These are phyloP conservation scores for Botrytis sinoallii DNA, from an alignment of 2,329 filamentous ascomycete species.

Conservation along the genomic window DNA sequence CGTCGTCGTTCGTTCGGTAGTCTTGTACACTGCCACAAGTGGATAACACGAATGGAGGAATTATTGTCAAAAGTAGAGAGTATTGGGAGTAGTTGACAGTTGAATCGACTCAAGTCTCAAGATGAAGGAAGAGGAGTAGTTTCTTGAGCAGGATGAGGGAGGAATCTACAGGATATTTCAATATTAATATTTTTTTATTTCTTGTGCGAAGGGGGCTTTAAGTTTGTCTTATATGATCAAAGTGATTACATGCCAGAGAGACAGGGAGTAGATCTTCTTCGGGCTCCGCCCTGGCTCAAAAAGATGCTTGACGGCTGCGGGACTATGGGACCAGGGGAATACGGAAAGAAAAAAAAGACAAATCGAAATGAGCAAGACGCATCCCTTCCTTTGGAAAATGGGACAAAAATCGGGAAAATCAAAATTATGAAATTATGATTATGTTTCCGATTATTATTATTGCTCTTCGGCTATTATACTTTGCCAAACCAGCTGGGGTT, in stretches of 20 bases:
- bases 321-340: constrained; percentile 33
- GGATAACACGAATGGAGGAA: constrained; percentile 2
- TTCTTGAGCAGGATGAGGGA: constrained; percentile 14
- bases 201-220: constrained; percentile 30
- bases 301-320: constrained; percentile 26
- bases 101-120: constrained; percentile 8
- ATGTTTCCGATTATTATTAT: constrained; percentile 9
- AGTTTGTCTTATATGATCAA: constrained; percentile 35
- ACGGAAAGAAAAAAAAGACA: constrained; percentile 32
- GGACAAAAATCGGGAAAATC: constrained; percentile 3
- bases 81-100: not conserved
- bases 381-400: constrained; percentile 15
- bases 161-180: constrained; percentile 23
- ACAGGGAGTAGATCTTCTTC: constrained; percentile 31
- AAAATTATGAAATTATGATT: constrained; percentile 19
- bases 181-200: constrained; percentile 23
- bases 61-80: not conserved
- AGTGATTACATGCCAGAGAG: constrained; percentile 31
- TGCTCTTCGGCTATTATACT: constrained; percentile 4
- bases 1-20: not conserved
- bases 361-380: constrained; percentile 33
- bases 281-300: constrained; percentile 25
- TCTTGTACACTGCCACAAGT: not conserved
- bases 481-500: constrained; percentile 7
- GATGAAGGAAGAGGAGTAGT: constrained; percentile 14